Conservation (phyloP, 768 basidiomycete species). For the Boletales sp. region DNA sequence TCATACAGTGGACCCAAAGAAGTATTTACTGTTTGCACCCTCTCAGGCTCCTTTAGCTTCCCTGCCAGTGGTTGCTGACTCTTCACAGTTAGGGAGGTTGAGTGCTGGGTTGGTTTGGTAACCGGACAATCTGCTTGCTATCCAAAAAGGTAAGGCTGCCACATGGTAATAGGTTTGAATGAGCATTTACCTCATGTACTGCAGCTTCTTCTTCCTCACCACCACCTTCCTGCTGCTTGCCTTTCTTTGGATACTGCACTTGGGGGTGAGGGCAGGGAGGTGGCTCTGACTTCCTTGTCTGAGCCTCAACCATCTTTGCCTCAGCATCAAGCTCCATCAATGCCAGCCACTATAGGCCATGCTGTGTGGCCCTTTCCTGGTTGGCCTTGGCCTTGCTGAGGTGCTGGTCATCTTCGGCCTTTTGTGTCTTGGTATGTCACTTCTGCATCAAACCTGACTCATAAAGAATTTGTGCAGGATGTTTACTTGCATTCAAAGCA, state of each 20-base stretch:
- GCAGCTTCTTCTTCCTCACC: neutral
- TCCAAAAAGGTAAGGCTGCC: neutral
- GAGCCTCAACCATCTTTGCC: neutral
- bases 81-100: too few species aligned
- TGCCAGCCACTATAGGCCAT: neutral
- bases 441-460: neutral
- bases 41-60: too few species aligned
- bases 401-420: constrained; percentile 5
- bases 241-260: neutral
- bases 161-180: neutral
- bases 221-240: neutral
- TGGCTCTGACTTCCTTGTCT: neutral
- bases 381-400: neutral
- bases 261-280: neutral
- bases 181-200: neutral
- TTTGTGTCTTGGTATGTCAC: constrained; percentile 5
- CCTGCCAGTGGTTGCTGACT: too few species aligned
- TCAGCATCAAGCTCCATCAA: neutral
- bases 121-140: too few species aligned
- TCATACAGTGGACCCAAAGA: neutral
- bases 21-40: too few species aligned
- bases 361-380: neutral
- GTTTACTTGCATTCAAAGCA: neutral
- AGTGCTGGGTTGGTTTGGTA: too few species aligned
- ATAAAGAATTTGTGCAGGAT: constrained; percentile 3